Evolutionary conservation across 768 basidiomycete species (phyloP).

Genomic region (Saitozyma podzolica): DNA sequence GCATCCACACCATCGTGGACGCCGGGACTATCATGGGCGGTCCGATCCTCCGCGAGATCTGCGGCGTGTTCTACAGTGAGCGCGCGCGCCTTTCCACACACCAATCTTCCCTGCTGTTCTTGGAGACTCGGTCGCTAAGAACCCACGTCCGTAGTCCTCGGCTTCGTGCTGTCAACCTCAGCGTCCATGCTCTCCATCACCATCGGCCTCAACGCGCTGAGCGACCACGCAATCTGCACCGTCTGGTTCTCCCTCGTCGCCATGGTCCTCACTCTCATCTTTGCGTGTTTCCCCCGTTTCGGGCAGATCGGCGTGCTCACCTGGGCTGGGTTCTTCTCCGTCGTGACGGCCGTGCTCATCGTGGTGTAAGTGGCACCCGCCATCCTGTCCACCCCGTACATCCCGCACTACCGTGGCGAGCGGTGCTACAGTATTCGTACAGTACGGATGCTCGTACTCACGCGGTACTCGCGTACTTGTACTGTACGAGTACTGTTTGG

Average conservation of each 20-base stretch:
- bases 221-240: slow-evolving; percentile 13
- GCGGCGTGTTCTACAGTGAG: too few relatives aligned
- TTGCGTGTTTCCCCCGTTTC: background rate
- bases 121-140: too few relatives aligned
- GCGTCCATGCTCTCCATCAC: slow-evolving; percentile 5
- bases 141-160: too few relatives aligned
- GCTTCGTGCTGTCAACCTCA: too few relatives aligned
- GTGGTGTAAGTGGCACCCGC: slow-evolving; percentile 27
- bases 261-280: background rate
- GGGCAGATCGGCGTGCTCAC: slow-evolving; percentile 7
- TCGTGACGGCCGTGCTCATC: slow-evolving; percentile 23
- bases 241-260: slow-evolving; percentile 8
- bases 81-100: too few relatives aligned
- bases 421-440: background rate
- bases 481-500: slow-evolving; percentile 30
- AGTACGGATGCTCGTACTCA: too few relatives aligned
- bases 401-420: slow-evolving; percentile 13
- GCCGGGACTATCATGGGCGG: too few relatives aligned
- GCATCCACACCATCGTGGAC: too few relatives aligned
- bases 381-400: slow-evolving; percentile 17
- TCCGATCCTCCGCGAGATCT: too few relatives aligned
- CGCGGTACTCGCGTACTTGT: slow-evolving; percentile 24
- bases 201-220: slow-evolving; percentile 17
- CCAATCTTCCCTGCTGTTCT: too few relatives aligned
- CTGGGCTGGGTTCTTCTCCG: slow-evolving; percentile 10